A percentile compares a stretch with the other conserved stretches of the same genome.
Evolutionary conservation across 2,329 filamentous ascomycete species (phyloP).

Genomic region (Aspergillus hortae): DNA sequence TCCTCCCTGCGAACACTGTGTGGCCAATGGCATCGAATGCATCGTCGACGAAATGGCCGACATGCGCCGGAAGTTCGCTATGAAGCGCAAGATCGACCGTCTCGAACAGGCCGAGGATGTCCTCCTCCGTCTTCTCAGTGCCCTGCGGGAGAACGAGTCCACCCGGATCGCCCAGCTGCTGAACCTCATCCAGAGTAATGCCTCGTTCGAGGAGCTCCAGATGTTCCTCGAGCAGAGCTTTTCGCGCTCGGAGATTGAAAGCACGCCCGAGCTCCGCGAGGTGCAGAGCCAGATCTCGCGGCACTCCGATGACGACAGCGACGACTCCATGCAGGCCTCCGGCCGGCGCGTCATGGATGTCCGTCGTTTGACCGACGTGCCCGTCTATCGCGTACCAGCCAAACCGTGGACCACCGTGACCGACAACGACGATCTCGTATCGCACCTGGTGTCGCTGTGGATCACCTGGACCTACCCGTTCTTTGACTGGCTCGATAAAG

Average conservation of each 20-base stretch:
- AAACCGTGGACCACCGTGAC: conserved; percentile 34
- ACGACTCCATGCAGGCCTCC: neutral
- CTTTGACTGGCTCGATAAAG: conserved; percentile 28
- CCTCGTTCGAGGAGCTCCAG: conserved; percentile 20
- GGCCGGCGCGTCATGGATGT: conserved; percentile 20
- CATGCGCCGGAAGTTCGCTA: conserved; percentile 24
- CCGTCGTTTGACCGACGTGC: conserved; percentile 23
- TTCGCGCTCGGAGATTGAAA: conserved; percentile 8
- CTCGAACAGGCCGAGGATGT: conserved; percentile 16
- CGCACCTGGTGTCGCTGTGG: conserved; percentile 31
- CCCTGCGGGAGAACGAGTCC: conserved; percentile 17
- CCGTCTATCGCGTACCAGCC: conserved; percentile 23
- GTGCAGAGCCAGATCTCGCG: conserved; percentile 10
- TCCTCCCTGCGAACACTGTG: conserved; percentile 25
- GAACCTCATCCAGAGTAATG: conserved; percentile 23
- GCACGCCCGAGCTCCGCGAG: conserved; percentile 15
- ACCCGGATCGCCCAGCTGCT: conserved; percentile 19
- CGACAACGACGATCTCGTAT: conserved; percentile 29
- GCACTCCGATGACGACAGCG: conserved; percentile 8
- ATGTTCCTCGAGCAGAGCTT: conserved; percentile 17
- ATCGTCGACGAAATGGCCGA: conserved; percentile 25
- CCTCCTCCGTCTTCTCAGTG: conserved; percentile 15
- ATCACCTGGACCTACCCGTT: conserved; percentile 31
- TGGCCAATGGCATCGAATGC: conserved; percentile 23
- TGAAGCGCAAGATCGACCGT: conserved; percentile 21